phyloP scores from a whole-genome alignment of 352 stramenopile genomes.

The Vaucheria bursata region DNA sequence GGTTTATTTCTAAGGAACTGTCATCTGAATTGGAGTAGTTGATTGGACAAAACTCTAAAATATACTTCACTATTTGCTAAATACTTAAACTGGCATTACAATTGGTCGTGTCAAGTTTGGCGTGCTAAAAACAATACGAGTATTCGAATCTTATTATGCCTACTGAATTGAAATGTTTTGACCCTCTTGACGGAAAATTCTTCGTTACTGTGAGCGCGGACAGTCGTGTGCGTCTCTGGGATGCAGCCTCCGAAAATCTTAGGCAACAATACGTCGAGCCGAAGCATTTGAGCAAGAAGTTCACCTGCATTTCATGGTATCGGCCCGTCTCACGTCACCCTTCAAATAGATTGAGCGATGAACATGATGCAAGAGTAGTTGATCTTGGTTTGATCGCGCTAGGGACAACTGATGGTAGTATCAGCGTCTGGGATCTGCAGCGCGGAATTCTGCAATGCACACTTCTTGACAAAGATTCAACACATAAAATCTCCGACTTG shows the following conservation, averaged over 20 bases:
- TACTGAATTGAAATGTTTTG: background rate
- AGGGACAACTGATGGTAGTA: constrained; percentile 26
- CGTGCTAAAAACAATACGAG: no score
- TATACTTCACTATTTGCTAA: no score
- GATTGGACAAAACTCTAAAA: no score
- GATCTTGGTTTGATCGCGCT: constrained; percentile 37
- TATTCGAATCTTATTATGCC: no score
- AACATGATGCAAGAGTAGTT: background rate
- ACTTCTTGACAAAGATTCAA: background rate
- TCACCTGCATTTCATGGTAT: constrained; percentile 39
- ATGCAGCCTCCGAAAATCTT: constrained; percentile 14
- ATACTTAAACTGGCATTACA: no score
- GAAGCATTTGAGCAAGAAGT: constrained; percentile 34
- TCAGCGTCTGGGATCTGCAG: constrained; percentile 35
- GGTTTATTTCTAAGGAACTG: no score
- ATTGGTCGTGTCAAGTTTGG: no score
- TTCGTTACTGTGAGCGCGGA: background rate
- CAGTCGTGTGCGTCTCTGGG: background rate
- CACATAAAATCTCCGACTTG: background rate
- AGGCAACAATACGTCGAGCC: constrained; percentile 39
- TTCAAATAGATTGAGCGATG: no score
- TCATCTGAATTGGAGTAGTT: no score
- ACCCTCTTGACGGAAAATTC: background rate
- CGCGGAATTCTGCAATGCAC: background rate
- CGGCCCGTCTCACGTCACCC: background rate